Base-by-base conservation (phyloP, 495 filamentous ascomycete genomes). In the Aspergillus bridgeri region DNA sequence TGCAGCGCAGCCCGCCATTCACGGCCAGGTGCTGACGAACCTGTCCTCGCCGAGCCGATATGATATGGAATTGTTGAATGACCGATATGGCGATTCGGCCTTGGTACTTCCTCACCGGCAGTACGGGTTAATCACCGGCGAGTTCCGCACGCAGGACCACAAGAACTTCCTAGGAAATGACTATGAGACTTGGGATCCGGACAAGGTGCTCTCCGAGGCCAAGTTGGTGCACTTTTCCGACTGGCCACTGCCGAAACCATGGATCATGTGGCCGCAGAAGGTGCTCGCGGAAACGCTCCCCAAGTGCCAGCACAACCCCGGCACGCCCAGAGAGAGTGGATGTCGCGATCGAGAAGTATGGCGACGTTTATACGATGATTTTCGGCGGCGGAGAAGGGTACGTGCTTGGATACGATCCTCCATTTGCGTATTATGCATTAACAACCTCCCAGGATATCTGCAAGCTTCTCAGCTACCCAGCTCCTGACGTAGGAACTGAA, bases 141-240 rank as follows among this genome's bases (percentile, higher is more conserved):
- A 92, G 64, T 93, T 93, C 64, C 80, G 88, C 3, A 60, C 59
- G 4, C 75, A 80, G 49, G 72, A 86, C 21, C 88, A 91, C 61
- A 61, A 65, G 6, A 72, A 72, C 0, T 92, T 86, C 61, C 63
- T 92, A 5, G 89, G 89, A 5, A 83, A 77, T 42, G 75, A 79
- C n/a, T 65, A 75, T 3, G 83, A 87, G 59, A 69, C 64, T 19
- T 96, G 90, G 89, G 83, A 92, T 68, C 80, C 89, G 0, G 77
- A 85, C 13, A 76, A 69, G 45, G 80, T 82, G 25, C 71, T 85
- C 29, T 72, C 78, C 20, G 85, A 92, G 65, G 88, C 87, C 9
- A 92, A 87, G 62, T 80, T 90, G 15, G 79, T 94, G 0, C 90
- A 92, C 70, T 93, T 96, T 64, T 86, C 82, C 3, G 90, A 94